Evolutionary conservation across 768 basidiomycete genomes (phyloP).

Genomic region (Leccinum obscurum): DNA sequence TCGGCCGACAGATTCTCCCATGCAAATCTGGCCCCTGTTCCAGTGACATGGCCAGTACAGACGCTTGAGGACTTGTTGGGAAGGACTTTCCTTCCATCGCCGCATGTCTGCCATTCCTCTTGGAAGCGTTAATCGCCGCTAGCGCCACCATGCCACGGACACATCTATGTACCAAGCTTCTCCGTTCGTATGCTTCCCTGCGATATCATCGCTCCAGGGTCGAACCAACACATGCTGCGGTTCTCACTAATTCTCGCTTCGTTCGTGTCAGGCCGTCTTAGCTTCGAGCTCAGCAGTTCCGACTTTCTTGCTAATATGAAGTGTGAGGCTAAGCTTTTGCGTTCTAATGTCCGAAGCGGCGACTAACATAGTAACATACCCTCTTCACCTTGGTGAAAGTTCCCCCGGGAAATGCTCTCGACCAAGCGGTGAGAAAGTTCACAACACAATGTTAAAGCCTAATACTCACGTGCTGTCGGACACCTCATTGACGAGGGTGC

Average conservation of each 20-base stretch:
- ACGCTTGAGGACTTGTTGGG: slow-evolving; percentile 10
- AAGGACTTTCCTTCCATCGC: slow-evolving; percentile 23
- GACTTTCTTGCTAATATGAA: slow-evolving; percentile 5
- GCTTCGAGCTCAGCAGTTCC: slow-evolving; percentile 5
- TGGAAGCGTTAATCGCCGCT: slow-evolving; percentile 32
- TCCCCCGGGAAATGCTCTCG: slow-evolving; percentile 5
- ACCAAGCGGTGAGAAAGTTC: slow-evolving; percentile 22
- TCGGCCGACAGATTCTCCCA: slow-evolving; percentile 22
- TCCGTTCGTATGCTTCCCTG: slow-evolving; percentile 24
- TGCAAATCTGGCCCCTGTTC: slow-evolving; percentile 27
- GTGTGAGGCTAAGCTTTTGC: slow-evolving; percentile 1
- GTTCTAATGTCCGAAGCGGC: slow-evolving; percentile 1
- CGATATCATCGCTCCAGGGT: slow-evolving; percentile 28
- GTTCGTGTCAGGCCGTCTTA: slow-evolving; percentile 17
- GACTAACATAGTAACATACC: neutral
- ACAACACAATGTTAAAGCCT: slow-evolving; percentile 16
- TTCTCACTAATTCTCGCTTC: slow-evolving; percentile 14
- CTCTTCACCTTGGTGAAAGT: neutral
- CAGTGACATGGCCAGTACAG: slow-evolving; percentile 7
- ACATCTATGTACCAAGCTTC: slow-evolving; percentile 21
- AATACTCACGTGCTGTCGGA: slow-evolving; percentile 10
- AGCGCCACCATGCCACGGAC: slow-evolving; percentile 29
- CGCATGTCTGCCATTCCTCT: slow-evolving; percentile 26
- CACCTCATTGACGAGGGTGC: neutral
- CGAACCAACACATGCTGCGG: slow-evolving; percentile 13